These are phyloP conservation scores for Chlorella ohadii DNA, from an alignment of 139 green algal species.

Conservation along the genomic window DNA sequence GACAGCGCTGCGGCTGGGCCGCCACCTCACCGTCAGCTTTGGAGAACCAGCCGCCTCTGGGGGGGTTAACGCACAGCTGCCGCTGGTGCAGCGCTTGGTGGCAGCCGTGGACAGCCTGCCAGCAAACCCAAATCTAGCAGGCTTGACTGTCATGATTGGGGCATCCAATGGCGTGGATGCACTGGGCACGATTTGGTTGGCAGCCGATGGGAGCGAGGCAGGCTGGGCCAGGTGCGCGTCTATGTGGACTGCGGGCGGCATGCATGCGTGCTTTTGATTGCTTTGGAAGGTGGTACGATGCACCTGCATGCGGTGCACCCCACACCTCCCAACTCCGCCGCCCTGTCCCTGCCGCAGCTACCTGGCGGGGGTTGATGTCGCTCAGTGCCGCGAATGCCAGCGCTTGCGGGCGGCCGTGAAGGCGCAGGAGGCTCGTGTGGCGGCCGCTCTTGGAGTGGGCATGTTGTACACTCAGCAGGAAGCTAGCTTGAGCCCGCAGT, in stretches of 20 bases:
- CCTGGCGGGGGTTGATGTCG: slow-evolving; percentile 17
- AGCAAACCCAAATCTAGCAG: slow-evolving; percentile 18
- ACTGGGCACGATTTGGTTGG: slow-evolving; percentile 49
- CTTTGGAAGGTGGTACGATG: too few relatives aligned
- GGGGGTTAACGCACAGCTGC: slow-evolving; percentile 37
- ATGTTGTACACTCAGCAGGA: slow-evolving; percentile 38
- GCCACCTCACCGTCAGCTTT: slow-evolving; percentile 44
- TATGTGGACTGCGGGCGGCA: not conserved
- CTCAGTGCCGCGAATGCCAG: slow-evolving; percentile 20
- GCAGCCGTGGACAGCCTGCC: slow-evolving; percentile 16
- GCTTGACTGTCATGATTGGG: slow-evolving; percentile 31
- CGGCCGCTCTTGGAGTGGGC: slow-evolving; percentile 20
- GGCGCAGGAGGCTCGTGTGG: slow-evolving; percentile 31
- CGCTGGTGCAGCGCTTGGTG: slow-evolving; percentile 7
- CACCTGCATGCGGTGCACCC: too few relatives aligned
- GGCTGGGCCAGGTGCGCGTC: slow-evolving; percentile 48
- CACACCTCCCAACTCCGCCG: not conserved
- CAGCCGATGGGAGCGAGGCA: slow-evolving; percentile 24
- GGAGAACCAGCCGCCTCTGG: slow-evolving; percentile 1
- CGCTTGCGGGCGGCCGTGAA: not conserved
- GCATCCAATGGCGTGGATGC: slow-evolving; percentile 42
- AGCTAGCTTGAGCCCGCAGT: slow-evolving; percentile 7
- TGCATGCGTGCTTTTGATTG: too few relatives aligned
- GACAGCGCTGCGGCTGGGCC: slow-evolving; percentile 60
- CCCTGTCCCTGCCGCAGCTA: slow-evolving; percentile 18